phyloP scores from a whole-genome alignment of 176 grass and related monocot species.

The Aegilops tauschii region DNA sequence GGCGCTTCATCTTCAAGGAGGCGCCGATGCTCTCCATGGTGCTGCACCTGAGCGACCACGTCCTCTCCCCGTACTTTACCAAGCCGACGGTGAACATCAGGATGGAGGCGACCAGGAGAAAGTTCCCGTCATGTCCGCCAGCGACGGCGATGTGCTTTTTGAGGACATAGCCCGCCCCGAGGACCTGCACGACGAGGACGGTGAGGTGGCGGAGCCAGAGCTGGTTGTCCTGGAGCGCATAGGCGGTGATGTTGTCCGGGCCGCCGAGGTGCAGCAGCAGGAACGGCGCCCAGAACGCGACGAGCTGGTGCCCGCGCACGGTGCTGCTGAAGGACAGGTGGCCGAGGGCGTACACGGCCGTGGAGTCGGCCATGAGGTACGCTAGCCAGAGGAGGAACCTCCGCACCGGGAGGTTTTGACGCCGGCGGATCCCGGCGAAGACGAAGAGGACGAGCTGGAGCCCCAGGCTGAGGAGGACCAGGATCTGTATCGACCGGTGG shows the following conservation, averaged over 20 bases:
- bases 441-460: not conserved
- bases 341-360: not conserved
- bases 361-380: not conserved
- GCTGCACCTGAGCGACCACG: not conserved
- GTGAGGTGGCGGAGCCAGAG: conserved; percentile 11
- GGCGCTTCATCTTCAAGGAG: not conserved
- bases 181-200: not conserved
- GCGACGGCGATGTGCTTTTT: not conserved
- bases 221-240: not conserved
- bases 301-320: not conserved
- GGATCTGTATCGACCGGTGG: not conserved
- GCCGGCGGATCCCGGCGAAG: not conserved
- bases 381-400: not conserved
- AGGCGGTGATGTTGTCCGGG: conserved; percentile 8
- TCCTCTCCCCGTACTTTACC: not conserved
- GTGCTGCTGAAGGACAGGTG: not conserved
- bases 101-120: not conserved
- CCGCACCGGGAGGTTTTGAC: not conserved
- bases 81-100: not conserved
- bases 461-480: not conserved
- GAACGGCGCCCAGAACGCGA: not conserved
- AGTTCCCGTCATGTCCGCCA: rapidly evolving
- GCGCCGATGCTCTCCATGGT: not conserved
- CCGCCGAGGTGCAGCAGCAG: not conserved
- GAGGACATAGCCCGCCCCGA: not conserved